These are phyloP conservation scores for Myxozyma mucilagina DNA, from an alignment of 805 yeast genomes.

Conservation along the genomic window DNA sequence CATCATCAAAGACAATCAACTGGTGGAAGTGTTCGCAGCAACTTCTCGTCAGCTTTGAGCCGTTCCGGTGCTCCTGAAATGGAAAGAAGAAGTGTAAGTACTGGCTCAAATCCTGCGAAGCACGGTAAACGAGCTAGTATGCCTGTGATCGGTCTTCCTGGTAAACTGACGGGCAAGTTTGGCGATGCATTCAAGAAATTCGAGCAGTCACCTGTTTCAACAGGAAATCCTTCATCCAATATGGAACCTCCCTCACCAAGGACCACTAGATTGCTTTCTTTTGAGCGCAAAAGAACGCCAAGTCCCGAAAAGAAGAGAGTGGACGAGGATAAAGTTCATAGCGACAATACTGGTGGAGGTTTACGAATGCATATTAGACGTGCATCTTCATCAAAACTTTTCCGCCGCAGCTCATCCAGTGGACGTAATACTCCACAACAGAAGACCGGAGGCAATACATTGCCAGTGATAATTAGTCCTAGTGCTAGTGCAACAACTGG, in stretches of 20 bases:
- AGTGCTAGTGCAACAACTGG: not conserved
- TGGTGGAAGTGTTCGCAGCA: not conserved
- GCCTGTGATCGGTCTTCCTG: slow-evolving; percentile 1
- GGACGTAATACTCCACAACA: not conserved
- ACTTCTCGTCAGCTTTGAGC: not conserved
- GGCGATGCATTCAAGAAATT: slow-evolving; percentile 29
- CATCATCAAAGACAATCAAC: not conserved
- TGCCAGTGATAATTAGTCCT: not conserved
- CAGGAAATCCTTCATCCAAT: not conserved
- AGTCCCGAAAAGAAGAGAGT: slow-evolving; percentile 17
- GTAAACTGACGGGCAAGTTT: slow-evolving; percentile 24
- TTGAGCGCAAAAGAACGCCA: slow-evolving; percentile 10
- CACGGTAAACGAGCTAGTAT: slow-evolving; percentile 25
- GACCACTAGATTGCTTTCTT: not conserved
- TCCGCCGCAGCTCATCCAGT: slow-evolving; percentile 6
- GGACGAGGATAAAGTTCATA: not conserved
- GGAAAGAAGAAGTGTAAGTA: slow-evolving; percentile 9
- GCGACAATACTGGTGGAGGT: slow-evolving; percentile 10
- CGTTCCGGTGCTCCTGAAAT: not conserved
- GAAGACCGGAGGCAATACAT: not conserved
- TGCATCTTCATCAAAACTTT: slow-evolving; percentile 12
- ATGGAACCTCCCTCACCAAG: not conserved
- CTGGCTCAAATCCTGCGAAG: slow-evolving; percentile 13
- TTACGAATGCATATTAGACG: slow-evolving; percentile 13
- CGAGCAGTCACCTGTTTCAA: slow-evolving; percentile 6